These are phyloP conservation scores for Penicillium sp. DNA, from an alignment of 2,329 filamentous ascomycete species.

Conservation along the genomic window DNA sequence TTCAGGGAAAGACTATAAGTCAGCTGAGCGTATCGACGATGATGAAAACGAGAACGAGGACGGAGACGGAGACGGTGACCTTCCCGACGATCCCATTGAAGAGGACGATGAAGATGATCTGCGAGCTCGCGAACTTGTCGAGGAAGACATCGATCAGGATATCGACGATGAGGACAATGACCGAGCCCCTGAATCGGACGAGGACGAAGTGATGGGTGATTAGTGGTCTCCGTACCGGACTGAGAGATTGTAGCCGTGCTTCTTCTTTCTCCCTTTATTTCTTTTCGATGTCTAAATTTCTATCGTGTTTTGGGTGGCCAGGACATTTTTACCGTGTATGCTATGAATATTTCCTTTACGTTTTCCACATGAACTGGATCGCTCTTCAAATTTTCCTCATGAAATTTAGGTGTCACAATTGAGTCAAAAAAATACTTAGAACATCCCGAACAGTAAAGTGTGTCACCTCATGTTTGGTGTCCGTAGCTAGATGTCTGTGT, in stretches of 20 bases:
- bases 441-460: background rate
- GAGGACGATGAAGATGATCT: conserved; percentile 46
- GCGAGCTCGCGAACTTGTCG: conserved; percentile 34
- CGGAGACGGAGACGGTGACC: no score
- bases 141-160: conserved; percentile 40
- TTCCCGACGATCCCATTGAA: conserved; percentile 29
- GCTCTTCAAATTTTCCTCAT: background rate
- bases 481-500: no score
- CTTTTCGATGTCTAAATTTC: conserved; percentile 15
- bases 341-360: conserved; percentile 1
- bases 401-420: background rate
- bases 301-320: background rate
- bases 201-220: conserved; percentile 46
- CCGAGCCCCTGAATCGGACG: conserved; percentile 31
- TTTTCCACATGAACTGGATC: background rate
- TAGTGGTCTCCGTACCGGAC: conserved; percentile 14
- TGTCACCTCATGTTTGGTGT: no score
- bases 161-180: conserved; percentile 28
- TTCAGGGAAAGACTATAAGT: conserved; percentile 30
- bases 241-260: conserved; percentile 18
- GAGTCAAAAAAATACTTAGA: no score
- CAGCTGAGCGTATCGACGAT: conserved; percentile 45
- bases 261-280: conserved; percentile 6
- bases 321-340: conserved; percentile 3
- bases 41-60: conserved; percentile 41